Evolutionary conservation across 768 basidiomycete species (phyloP), one percentile per base, ranked within the genome.

Genomic region (Rhizopogon roseolus): DNA sequence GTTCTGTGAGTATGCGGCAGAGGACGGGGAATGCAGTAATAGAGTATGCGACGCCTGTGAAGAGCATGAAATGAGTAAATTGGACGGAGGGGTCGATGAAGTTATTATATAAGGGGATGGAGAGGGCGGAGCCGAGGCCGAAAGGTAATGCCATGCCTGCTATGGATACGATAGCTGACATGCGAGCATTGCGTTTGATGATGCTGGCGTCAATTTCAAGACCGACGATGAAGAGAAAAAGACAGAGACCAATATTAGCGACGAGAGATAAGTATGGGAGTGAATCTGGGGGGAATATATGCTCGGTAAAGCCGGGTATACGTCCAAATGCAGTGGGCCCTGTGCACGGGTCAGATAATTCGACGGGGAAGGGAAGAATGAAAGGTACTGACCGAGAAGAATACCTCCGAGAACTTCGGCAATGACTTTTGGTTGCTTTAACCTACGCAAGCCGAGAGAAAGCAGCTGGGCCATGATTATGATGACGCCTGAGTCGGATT

Each of bases 1-100:
- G 81, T 65, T 97, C 94, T 1, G 88, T 89, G 42, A 98, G 75
- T 69, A 97, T 89, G 57, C 94, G 79, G 68, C 89, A 92, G 6
- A 93, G 75, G 2, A 93, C 87, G 1, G 92, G 90, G 57, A 93
- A 90, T 0, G 90, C 90, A 0, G 90, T 92, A 62, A 93, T 93
- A 3, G 88, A 86, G 72, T 86, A 93, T 1, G 93, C 93, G 19
- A 95, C 92, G 13, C 92, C 93, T 9, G 90, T 85, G 70, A 98
- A 98, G 37, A 99, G 82, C 81, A 97, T 85, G 69, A 98, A 98
- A 66, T 96, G 78, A 0, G 90, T 86, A 68, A 93, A 96, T 50
- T 84, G 77, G 46, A 86, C 77, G 43, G 70, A 74, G 1, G 72
- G 68, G 63, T 86, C 79, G 58, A 92, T 80, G 70, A 95, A 98